Conservation (phyloP, 1,284 basidiomycete species). For the Vanrija humicola region DNA sequence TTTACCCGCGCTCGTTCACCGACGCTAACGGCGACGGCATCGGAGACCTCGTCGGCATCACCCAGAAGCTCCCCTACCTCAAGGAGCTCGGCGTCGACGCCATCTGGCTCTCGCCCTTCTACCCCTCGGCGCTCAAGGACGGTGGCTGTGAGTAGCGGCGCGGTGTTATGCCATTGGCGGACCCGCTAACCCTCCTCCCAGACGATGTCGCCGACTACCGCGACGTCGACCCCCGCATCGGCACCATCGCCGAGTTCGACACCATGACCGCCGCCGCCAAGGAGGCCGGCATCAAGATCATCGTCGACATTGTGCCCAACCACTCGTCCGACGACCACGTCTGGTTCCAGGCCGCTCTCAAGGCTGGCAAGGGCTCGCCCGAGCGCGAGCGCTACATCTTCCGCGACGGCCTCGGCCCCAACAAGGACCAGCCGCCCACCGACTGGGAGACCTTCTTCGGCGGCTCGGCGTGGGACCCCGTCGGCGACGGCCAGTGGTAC, state of each 20-base stretch:
- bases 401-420: conserved; percentile 54
- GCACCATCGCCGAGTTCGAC: conserved; percentile 70
- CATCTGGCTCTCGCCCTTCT: conserved; percentile 72
- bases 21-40: conserved; percentile 71
- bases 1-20: conserved; percentile 66
- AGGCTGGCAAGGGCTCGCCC: conserved; percentile 56
- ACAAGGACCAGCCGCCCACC: conserved; percentile 57
- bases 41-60: conserved; percentile 69
- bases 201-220: conserved; percentile 70
- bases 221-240: conserved; percentile 67
- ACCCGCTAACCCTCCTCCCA: no score
- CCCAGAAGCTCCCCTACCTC: conserved; percentile 64
- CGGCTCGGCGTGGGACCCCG: conserved; percentile 70
- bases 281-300: conserved; percentile 64
- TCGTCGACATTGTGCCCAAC: conserved; percentile 79
- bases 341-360: conserved; percentile 65
- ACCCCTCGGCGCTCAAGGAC: conserved; percentile 63
- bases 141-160: conserved; percentile 54
- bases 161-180: no score
- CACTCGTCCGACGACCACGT: conserved; percentile 72
- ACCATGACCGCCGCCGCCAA: conserved; percentile 60
- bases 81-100: conserved; percentile 66
- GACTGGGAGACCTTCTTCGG: conserved; percentile 70
- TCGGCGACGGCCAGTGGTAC: conserved; percentile 65
- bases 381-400: conserved; percentile 75